These are phyloP conservation scores for Golubevia pallescens DNA, from an alignment of 1,284 basidiomycete species.

Conservation along the genomic window DNA sequence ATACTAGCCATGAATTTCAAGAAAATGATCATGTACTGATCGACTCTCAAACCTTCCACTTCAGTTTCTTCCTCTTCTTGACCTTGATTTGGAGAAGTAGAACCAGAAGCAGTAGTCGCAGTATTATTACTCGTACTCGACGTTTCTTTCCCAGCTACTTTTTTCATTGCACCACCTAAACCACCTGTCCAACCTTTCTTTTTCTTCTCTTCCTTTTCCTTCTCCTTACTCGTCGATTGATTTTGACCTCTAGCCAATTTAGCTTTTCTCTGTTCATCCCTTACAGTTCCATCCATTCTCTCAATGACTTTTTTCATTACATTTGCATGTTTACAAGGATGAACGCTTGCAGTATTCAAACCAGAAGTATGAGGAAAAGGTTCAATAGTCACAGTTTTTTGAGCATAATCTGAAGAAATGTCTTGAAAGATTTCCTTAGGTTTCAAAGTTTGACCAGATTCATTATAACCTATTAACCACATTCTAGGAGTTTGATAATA, in stretches of 20 bases:
- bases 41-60: slow-evolving; percentile 48
- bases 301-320: slow-evolving; percentile 99
- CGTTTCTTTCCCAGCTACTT: background rate
- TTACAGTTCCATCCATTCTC: slow-evolving; percentile 78
- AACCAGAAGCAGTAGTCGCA: background rate
- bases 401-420: slow-evolving; percentile 92
- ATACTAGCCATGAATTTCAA: slow-evolving; percentile 62
- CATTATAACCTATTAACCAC: slow-evolving; percentile 62
- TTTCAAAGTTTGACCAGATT: slow-evolving; percentile 52
- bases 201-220: background rate
- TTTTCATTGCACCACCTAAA: background rate
- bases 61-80: slow-evolving; percentile 15
- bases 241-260: too few species aligned
- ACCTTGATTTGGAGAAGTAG: background rate
- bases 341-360: slow-evolving; percentile 74
- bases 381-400: slow-evolving; percentile 99
- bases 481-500: slow-evolving; percentile 59
- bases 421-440: slow-evolving; percentile 87
- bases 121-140: background rate
- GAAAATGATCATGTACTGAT: slow-evolving; percentile 63
- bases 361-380: slow-evolving; percentile 90
- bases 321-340: slow-evolving; percentile 97
- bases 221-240: background rate
- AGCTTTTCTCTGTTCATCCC: slow-evolving; percentile 65
- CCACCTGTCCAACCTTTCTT: background rate